A percentile compares a stretch with the other conserved stretches of the same genome.
These are phyloP conservation scores for Solanum ossicruentum DNA, from an alignment of 257 asterid species.

Conservation along the genomic window DNA sequence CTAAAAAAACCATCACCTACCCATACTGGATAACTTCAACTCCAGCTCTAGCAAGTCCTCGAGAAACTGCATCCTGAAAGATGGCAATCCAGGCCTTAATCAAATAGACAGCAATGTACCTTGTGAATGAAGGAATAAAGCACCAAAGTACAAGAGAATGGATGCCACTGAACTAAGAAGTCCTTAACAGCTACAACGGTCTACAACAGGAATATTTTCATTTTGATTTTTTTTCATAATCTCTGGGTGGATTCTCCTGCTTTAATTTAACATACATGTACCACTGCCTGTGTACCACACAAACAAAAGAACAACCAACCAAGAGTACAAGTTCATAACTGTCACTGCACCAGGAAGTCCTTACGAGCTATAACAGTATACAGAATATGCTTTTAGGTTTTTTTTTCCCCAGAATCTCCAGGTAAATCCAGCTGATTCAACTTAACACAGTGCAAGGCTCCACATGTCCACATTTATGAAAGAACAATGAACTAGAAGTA, in stretches of 20 bases:
- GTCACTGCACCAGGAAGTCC: not conserved
- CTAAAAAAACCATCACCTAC: slow-evolving; percentile 31
- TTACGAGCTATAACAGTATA: not conserved
- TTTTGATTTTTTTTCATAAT: not conserved
- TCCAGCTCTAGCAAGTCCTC: slow-evolving; percentile 77
- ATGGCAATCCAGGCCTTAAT: not conserved
- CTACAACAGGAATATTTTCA: not conserved
- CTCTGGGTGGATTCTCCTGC: not conserved
- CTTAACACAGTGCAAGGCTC: not conserved
- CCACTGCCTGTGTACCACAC: not conserved
- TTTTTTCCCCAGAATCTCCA: not conserved
- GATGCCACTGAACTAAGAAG: not conserved
- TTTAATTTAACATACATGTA: not conserved
- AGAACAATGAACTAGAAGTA: not conserved
- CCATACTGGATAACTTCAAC: slow-evolving; percentile 78
- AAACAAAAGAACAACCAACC: not conserved
- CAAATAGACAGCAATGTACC: not conserved
- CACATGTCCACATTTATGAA: not conserved
- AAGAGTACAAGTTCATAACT: not conserved
- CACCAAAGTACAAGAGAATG: not conserved
- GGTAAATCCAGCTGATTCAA: not conserved
- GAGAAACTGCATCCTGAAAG: slow-evolving; percentile 89
- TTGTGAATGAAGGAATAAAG: not conserved
- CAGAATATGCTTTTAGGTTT: not conserved
- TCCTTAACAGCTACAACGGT: not conserved